phyloP scores from a whole-genome alignment of 345 rosid species.

The Sapria himalayana region DNA sequence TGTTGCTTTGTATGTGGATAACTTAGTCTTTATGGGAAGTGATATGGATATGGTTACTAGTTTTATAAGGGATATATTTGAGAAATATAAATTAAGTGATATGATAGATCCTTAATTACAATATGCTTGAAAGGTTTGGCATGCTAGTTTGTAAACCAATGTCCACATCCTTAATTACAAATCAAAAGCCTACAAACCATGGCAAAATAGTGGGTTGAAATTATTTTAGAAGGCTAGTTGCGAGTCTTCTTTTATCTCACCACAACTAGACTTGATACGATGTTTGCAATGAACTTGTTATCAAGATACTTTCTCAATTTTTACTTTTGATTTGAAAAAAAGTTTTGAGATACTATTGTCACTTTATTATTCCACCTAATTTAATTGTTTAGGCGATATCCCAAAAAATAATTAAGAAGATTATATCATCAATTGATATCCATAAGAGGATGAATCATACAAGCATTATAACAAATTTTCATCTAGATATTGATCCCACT shows the following conservation, averaged over 20 bases:
- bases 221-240: neutral
- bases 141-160: neutral
- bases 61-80: no score
- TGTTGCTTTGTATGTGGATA: neutral
- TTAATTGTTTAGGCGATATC: no score
- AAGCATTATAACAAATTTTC: no score
- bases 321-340: no score
- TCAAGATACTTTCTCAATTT: neutral
- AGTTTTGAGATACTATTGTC: no score
- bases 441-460: no score
- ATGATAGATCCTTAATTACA: neutral
- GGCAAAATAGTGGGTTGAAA: neutral
- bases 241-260: constrained; percentile 2
- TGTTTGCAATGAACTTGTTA: neutral
- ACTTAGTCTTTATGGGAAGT: neutral
- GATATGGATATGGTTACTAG: no score
- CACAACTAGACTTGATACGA: neutral
- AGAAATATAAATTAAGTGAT: neutral
- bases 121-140: neutral
- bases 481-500: no score
- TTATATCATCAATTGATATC: no score
- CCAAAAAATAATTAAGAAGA: no score
- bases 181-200: neutral
- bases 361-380: no score
- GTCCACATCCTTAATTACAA: neutral